Evolutionary conservation across 441 rosid species (phyloP).

Genomic region (Populus trichocarpa): DNA sequence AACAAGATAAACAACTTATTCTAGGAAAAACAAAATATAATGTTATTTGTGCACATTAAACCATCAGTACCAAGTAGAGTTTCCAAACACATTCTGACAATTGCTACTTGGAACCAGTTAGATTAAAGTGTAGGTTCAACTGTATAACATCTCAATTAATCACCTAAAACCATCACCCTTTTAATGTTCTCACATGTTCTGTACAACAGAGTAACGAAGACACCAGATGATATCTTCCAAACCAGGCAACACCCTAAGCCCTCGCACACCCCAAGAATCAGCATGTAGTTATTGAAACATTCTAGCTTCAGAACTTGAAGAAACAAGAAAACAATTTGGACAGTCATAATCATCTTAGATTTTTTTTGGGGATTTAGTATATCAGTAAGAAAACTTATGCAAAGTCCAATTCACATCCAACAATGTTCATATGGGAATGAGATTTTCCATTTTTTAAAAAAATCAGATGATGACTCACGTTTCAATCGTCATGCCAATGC

Average conservation of each 20-base stretch:
- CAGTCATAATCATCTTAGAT: not conserved
- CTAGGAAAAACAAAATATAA: conserved; percentile 2
- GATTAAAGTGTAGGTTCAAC: not conserved
- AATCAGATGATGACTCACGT: conserved; percentile 55
- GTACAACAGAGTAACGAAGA: not conserved
- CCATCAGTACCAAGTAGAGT: not conserved
- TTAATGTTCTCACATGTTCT: not conserved
- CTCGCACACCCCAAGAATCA: not conserved
- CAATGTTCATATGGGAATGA: not conserved
- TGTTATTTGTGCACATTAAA: not conserved
- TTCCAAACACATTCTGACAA: not conserved
- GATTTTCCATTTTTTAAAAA: not conserved
- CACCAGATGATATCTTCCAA: not conserved
- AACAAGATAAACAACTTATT: conserved; percentile 10
- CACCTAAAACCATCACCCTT: not conserved
- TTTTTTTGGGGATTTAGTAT: not conserved
- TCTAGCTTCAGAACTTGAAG: not conserved
- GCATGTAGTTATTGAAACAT: not conserved
- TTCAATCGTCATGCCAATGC: conserved; percentile 99
- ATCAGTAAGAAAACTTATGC: not conserved
- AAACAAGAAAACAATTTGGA: not conserved
- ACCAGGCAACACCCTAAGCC: not conserved
- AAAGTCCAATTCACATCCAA: not conserved
- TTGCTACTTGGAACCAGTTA: not conserved
- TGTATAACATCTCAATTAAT: not conserved